Base-by-base conservation (phyloP, 2,329 filamentous ascomycete species). In the Samsoniella hepiali region DNA sequence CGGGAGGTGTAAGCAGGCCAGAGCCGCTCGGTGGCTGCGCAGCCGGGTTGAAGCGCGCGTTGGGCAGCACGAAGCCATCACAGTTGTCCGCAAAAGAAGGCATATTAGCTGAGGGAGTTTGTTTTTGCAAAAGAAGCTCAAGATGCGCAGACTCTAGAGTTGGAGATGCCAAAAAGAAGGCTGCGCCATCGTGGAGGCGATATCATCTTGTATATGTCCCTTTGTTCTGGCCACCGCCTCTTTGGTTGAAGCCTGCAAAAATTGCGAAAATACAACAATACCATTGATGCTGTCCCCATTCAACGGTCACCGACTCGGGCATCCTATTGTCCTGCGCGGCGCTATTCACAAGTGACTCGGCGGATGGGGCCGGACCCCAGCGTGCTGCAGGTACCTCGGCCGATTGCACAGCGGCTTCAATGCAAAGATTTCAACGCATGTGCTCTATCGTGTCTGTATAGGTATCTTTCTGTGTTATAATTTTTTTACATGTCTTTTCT, bases 1-100 rank as follows among this genome's bases (percentile, higher is more conserved):
- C 68, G 9, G 69, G 69, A 31, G 65, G 69, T 22, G 66, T 66
- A 10, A 64, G 51, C 31, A 66, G 51, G 9, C 66, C 67, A 1
- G 62, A 53, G 51, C 42, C 17, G 38, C 9, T 32, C 15, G n/a
- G 34, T 15, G 27, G 13, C 49, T 45, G 50, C 34, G 31, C 22
- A 7, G 44, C n/a, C 10, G 54, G 49, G 27, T 54, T 42, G 40
- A 58, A 58, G 54, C 55, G 49, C 51, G 60, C 42, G 44, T 27
- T 62, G 22, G 60, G n/a, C 40, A 62, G 51, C 32, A 56, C 40
- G 42, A 56, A 56, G 44, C 36, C 36, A 29, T 22, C 31, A 13
- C 47, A 13, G 11, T n/a, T n/a, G 3, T 51, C 29, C 36, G 32
- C 49, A 9, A 36, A 27, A 7, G 40, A 32, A 38, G 38, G 22